A percentile compares a stretch with the other conserved stretches of the same genome.
Conservation (phyloP, 441 rosid species). For the Pelargonium australe region DNA sequence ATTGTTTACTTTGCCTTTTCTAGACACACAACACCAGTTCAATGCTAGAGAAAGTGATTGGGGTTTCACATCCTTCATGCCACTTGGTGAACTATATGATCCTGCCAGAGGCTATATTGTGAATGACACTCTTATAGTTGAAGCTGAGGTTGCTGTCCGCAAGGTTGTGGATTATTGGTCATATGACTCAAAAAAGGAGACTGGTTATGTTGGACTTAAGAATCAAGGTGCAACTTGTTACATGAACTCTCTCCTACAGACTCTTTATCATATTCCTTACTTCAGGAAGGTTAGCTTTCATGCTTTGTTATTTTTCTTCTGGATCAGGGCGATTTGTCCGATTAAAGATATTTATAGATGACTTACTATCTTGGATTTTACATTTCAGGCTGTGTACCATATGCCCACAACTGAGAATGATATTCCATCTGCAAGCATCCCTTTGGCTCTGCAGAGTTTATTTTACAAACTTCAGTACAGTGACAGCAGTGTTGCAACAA, state of each 20-base stretch:
- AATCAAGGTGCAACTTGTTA: conserved; percentile 83
- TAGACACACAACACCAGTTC: conserved; percentile 76
- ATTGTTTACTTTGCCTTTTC: conserved; percentile 17
- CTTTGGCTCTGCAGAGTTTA: conserved; percentile 68
- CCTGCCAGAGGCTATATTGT: conserved; percentile 60
- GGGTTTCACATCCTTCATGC: conserved; percentile 78
- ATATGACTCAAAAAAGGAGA: conserved; percentile 68
- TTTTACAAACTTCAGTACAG: conserved; percentile 72
- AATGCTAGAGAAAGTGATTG: conserved; percentile 68
- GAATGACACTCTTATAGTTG: conserved; percentile 53
- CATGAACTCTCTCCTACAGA: conserved; percentile 77
- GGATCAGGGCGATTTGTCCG: conserved; percentile 29
- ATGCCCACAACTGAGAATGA: conserved; percentile 80
- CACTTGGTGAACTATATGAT: conserved; percentile 63
- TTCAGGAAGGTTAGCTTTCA: conserved; percentile 49
- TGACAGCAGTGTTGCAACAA: conserved; percentile 69
- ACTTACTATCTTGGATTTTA: conserved; percentile 16
- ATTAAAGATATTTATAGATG: conserved; percentile 4
- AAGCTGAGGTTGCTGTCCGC: conserved; percentile 71
- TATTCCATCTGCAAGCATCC: conserved; percentile 65
- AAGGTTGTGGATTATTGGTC: conserved; percentile 62
- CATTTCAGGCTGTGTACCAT: conserved; percentile 65
- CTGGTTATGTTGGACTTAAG: conserved; percentile 74
- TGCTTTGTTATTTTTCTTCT: conserved; percentile 11
- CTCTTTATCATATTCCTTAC: conserved; percentile 71